Conservation (phyloP, 495 filamentous ascomycete genomes). For the Aspergillus ostianus region DNA sequence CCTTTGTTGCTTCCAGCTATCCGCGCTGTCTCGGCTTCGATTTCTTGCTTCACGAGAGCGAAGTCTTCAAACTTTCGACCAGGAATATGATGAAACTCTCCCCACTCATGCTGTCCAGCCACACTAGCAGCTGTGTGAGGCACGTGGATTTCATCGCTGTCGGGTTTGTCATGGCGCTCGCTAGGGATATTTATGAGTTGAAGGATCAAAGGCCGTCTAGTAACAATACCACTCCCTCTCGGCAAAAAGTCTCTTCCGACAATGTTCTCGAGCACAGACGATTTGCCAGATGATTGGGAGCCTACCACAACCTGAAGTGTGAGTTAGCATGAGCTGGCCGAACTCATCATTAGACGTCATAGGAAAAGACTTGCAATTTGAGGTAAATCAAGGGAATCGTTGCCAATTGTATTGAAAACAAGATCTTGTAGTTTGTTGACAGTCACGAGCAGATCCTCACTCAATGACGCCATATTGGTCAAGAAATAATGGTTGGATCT, state of each 20-base stretch:
- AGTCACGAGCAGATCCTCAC: conserved; percentile 86
- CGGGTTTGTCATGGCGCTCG: conserved; percentile 67
- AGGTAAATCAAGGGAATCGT: conserved; percentile 94
- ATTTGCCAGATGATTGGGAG: conserved; percentile 98
- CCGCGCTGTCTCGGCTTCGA: conserved; percentile 91
- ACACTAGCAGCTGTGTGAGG: conserved; percentile 70
- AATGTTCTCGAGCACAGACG: conserved; percentile 98
- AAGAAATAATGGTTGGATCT: neutral
- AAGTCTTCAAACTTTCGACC: conserved; percentile 92
- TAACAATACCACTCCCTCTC: conserved; percentile 95
- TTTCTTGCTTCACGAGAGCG: conserved; percentile 87
- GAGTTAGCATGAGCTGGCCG: conserved; percentile 12
- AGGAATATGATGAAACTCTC: conserved; percentile 93
- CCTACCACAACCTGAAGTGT: conserved; percentile 85
- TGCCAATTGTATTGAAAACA: conserved; percentile 99
- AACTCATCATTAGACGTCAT: neutral
- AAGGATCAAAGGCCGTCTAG: conserved; percentile 86
- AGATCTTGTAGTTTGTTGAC: conserved; percentile 98
- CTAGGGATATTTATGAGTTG: conserved; percentile 97
- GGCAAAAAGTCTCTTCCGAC: conserved; percentile 97
- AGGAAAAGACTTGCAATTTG: conserved; percentile 77
- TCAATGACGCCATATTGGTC: conserved; percentile 64
- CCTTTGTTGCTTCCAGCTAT: conserved; percentile 98
- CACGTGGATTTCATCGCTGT: conserved; percentile 60
- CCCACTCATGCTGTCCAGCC: conserved; percentile 80